Evolutionary conservation across 2,329 filamentous ascomycete species (phyloP), one percentile per base, ranked within the genome.

Genomic region (Zasmidium angulare): DNA sequence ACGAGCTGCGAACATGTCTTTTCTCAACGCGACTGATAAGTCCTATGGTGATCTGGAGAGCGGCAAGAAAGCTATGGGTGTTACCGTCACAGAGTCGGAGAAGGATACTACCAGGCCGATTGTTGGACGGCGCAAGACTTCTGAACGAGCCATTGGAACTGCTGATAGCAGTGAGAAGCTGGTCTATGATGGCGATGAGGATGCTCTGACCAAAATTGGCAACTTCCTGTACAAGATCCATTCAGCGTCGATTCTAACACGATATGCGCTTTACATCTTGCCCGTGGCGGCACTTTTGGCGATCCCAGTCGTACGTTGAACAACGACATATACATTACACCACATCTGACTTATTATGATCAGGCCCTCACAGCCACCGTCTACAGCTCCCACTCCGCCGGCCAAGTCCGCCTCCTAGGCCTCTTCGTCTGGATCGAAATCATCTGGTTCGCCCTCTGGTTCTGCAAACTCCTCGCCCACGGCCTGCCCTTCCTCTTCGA

Each of bases 371-470:
- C 70, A 43, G 66, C 66, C 19, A 75, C 69, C 2, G 62, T 70
- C 22, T 69, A 70, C 46, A 49, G 54, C 11, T 58, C 72, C 21
- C 65, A 66, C n/a, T 56, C 58, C 31, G 68, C 72, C 31, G 72
- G 69, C 17, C 65, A 67, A 11, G 70, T 74, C 22, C 77, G 80
- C 3, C 78, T 89, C 10, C 84, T 87, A 68, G 74, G 81, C 51
- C 78, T 90, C 50, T 89, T 89, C 67, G 76, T 88, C 50, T 89
- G 87, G 88, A 81, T 90, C 65, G 84, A 89, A 69, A 79, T 88
- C 22, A 80, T 87, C 36, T 90, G 88, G 88, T 74, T 87, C 43
- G 80, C 82, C 9, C 79, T 89, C 11, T 90, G 88, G 88, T 77
- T 80, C 19, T 86, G 83, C 64, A 90, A 90, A 75, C 74, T 89